Percentiles rank a stretch among this genome's conserved stretches.
phyloP scores from a whole-genome alignment of 139 green algal species.

The Nannochloris sp. region DNA sequence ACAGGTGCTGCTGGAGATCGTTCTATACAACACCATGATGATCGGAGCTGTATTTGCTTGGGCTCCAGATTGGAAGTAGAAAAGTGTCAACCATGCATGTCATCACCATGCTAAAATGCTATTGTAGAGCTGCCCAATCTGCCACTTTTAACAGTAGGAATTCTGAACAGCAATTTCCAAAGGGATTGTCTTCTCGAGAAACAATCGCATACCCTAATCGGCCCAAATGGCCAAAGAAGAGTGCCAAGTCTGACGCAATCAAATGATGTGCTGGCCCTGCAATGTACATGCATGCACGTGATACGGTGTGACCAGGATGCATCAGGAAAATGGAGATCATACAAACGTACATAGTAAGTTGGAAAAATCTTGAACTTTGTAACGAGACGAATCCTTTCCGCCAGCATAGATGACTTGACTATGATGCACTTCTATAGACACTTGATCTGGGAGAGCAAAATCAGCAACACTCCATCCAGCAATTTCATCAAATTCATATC shows the following conservation, averaged over 20 bases:
- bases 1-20: constrained; percentile 19
- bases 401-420: constrained; percentile 3
- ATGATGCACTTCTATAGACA: constrained; percentile 12
- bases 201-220: constrained; percentile 18
- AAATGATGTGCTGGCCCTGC: constrained; percentile 16
- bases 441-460: constrained; percentile 3
- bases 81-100: constrained; percentile 18
- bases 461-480: constrained; percentile 6
- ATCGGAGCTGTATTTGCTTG: constrained; percentile 39
- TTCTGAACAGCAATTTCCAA: constrained; percentile 7
- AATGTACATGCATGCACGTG: background rate
- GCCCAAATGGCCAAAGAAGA: constrained; percentile 18
- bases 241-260: constrained; percentile 6
- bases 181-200: constrained; percentile 17
- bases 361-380: background rate
- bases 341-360: background rate
- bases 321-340: too few relatives aligned
- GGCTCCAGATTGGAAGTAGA: constrained; percentile 43
- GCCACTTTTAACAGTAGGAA: constrained; percentile 6
- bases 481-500: constrained; percentile 16
- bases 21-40: constrained; percentile 7
- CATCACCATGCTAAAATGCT: background rate
- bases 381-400: background rate
- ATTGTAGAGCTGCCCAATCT: background rate
- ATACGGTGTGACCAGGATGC: too few relatives aligned